phyloP scores from a whole-genome alignment of 2,329 filamentous ascomycete genomes.

The Hirsutella thompsonii region DNA sequence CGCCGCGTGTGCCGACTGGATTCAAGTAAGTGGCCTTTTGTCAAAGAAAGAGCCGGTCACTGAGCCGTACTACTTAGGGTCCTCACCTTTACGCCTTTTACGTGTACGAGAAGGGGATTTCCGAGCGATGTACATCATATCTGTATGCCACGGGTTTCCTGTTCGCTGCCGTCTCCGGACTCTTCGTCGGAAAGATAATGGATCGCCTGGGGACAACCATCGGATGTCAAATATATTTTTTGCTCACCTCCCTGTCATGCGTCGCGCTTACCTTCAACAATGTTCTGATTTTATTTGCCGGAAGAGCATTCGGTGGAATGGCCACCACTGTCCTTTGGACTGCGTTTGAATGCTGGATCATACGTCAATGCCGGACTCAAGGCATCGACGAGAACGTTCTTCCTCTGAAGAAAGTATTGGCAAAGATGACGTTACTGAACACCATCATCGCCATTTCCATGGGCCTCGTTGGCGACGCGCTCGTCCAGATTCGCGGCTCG shows the following conservation, averaged over 20 bases:
- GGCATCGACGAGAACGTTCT: constrained; percentile 26
- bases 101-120: constrained; percentile 33
- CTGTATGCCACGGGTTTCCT: constrained; percentile 35
- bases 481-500: constrained; percentile 33
- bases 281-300: constrained; percentile 33
- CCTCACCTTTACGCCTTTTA: constrained; percentile 39
- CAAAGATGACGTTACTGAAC: constrained; percentile 37
- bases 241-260: constrained; percentile 37
- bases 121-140: constrained; percentile 29
- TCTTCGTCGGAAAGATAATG: constrained; percentile 23
- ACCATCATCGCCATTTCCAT: constrained; percentile 40
- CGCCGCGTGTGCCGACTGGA: background rate
- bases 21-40: background rate
- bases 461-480: constrained; percentile 36
- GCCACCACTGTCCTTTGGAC: constrained; percentile 44
- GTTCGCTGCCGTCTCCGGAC: constrained; percentile 31
- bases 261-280: constrained; percentile 32
- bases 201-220: constrained; percentile 34
- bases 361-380: constrained; percentile 38
- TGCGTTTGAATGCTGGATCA: constrained; percentile 48
- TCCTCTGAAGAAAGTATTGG: constrained; percentile 37
- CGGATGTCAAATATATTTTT: constrained; percentile 40
- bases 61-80: constrained; percentile 14
- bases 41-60: background rate
- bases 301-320: constrained; percentile 40